Evolutionary conservation across 768 basidiomycete genomes (phyloP), one percentile per base, ranked within the genome.

Genomic region (Omphalotus guepiniiformis): DNA sequence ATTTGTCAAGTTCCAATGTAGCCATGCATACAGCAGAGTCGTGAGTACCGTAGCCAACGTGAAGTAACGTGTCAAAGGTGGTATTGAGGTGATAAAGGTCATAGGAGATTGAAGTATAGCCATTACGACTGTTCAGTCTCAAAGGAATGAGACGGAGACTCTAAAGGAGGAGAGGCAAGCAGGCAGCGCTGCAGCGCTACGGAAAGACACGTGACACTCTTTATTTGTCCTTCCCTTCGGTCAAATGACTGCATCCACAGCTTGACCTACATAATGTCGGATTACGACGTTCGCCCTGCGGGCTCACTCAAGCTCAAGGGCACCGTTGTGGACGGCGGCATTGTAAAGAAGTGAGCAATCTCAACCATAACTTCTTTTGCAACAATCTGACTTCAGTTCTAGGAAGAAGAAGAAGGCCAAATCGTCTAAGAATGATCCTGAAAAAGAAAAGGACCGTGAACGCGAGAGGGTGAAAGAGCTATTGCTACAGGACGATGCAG

Each of bases 221-320:
- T n/a, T n/a, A n/a, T n/a, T n/a, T n/a, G n/a, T n/a, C n/a, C n/a
- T n/a, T n/a, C n/a, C n/a, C n/a, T n/a, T 37, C 36, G 21, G 39
- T 16, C 26, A 21, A 15, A 39, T 39, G 39, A 6, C 26, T 21
- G 26, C 26, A 26, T 27, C 11, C 15, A 42, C 13, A 42, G 30
- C 37, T 47, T 47, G 16, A 38, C 25, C 50, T 37, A 47, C 49
- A 46, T 61, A 67, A 91, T 91, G 86, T 82, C 85, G 48, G 88
- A 88, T 65, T 93, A 94, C 67, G 81, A 87, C 69, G 74, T 87
- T 67, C 82, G 83, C 63, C 83, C 88, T 47, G 87, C 89, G 39
- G 91, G 92, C 61, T 83, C 88, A 55, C 85, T 94, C 63, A 94
- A 92, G 66, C 76, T 94, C 60, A 94, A 93, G 70, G 81, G 87